Evolutionary conservation across 2,329 filamentous ascomycete genomes (phyloP).

Genomic region (Onygenales sp.): DNA sequence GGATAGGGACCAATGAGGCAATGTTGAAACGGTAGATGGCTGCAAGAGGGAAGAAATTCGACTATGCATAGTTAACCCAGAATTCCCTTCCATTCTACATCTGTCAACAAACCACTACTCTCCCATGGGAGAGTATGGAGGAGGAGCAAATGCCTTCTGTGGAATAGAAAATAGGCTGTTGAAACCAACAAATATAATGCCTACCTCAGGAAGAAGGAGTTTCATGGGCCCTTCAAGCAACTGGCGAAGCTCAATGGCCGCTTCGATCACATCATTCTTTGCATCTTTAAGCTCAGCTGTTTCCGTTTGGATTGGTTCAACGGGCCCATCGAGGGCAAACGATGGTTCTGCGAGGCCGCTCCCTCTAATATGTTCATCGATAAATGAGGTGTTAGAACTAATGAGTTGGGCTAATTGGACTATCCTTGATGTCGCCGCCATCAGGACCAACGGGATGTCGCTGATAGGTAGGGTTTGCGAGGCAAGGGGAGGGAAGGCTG

Average conservation of each 20-base stretch:
- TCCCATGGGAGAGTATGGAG: no score
- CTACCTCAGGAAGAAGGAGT: not conserved
- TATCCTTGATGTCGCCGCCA: not conserved
- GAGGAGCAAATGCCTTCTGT: not conserved
- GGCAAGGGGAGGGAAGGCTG: no score
- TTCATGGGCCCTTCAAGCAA: not conserved
- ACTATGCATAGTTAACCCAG: not conserved
- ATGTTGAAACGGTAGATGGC: slow-evolving; percentile 11
- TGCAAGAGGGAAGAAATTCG: not conserved
- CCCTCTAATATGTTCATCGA: not conserved
- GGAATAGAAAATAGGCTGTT: not conserved
- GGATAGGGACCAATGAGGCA: slow-evolving; percentile 8
- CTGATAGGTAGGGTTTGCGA: no score
- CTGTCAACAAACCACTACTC: not conserved
- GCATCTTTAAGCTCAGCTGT: not conserved
- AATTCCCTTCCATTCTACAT: not conserved
- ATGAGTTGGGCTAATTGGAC: not conserved
- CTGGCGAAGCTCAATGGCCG: slow-evolving; percentile 1
- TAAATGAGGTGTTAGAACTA: not conserved
- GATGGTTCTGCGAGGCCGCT: not conserved
- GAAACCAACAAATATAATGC: not conserved
- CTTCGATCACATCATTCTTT: slow-evolving; percentile 1
- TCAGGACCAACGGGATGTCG: not conserved
- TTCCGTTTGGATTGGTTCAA: not conserved
- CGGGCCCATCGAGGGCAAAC: not conserved